A percentile compares a stretch with the other conserved stretches of the same genome.
phyloP scores from a whole-genome alignment of 169 alveolate species.

The Cryptosporidium viatorum region DNA sequence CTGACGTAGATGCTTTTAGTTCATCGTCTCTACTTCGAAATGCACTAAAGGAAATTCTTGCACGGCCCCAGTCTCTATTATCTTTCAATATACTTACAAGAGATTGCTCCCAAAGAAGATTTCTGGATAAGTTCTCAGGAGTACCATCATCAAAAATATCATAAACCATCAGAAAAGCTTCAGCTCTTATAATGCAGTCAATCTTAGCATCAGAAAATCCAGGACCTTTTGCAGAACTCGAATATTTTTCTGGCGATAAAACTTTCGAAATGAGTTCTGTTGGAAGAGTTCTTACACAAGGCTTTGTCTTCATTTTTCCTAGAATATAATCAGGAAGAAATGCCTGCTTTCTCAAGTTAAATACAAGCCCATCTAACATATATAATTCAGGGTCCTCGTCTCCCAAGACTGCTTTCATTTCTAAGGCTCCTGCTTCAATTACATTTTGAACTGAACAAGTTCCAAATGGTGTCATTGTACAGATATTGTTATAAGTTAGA shows the following conservation, averaged over 20 bases:
- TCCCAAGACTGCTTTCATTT: conserved; percentile 76
- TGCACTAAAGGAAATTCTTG: conserved; percentile 79
- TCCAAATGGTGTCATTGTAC: conserved; percentile 80
- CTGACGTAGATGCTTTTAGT: conserved; percentile 80
- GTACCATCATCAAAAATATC: conserved; percentile 79
- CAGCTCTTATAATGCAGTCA: conserved; percentile 78
- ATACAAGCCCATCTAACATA: conserved; percentile 80
- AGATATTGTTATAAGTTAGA: conserved; percentile 80
- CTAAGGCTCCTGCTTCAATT: conserved; percentile 77
- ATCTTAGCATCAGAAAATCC: conserved; percentile 79
- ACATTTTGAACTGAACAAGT: conserved; percentile 79
- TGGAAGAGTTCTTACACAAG: conserved; percentile 80
- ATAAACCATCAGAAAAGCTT: conserved; percentile 79
- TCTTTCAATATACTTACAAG: conserved; percentile 79
- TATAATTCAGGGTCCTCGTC: conserved; percentile 80
- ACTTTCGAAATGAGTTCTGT: conserved; percentile 76
- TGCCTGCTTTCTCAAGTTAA: conserved; percentile 79
- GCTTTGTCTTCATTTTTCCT: conserved; percentile 78
- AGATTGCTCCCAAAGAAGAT: conserved; percentile 81
- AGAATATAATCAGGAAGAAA: conserved; percentile 81
- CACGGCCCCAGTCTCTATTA: conserved; percentile 78
- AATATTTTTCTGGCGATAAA: conserved; percentile 65
- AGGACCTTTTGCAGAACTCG: conserved; percentile 74
- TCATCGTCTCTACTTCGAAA: conserved; percentile 82
- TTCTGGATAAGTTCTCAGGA: conserved; percentile 77